Evolutionary conservation across 2,329 filamentous ascomycete genomes (phyloP).

Genomic region (Myriosclerotinia scirpicola): DNA sequence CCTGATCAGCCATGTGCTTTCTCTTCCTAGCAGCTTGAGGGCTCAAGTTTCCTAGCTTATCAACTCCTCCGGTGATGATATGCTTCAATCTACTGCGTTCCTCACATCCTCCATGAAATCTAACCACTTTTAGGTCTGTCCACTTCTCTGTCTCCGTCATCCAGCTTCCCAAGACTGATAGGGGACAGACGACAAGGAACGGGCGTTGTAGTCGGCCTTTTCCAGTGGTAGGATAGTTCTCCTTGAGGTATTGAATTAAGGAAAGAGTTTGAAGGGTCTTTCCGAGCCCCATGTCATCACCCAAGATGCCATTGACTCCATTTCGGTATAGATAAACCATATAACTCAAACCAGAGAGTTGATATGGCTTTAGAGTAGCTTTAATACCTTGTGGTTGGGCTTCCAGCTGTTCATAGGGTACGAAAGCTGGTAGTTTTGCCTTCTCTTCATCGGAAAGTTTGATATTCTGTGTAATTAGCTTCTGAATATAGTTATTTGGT

Average conservation of each 20-base stretch:
- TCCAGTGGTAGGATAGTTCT: constrained; percentile 41
- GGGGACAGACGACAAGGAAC: constrained; percentile 50
- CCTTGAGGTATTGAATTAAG: constrained; percentile 50
- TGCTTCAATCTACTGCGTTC: constrained; percentile 49
- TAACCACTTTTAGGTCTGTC: constrained; percentile 47
- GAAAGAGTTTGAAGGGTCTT: constrained; percentile 52
- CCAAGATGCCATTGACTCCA: constrained; percentile 43
- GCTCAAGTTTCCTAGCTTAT: constrained; percentile 46
- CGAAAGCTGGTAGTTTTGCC: constrained; percentile 28
- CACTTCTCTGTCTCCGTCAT: constrained; percentile 49
- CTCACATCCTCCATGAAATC: constrained; percentile 49
- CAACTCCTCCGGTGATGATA: constrained; percentile 47
- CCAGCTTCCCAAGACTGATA: constrained; percentile 53
- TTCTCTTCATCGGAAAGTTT: constrained; percentile 32
- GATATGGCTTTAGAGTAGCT: constrained; percentile 53
- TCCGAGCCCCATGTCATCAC: constrained; percentile 53
- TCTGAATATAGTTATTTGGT: constrained; percentile 40
- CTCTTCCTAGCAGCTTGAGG: constrained; percentile 35
- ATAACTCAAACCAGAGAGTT: constrained; percentile 51
- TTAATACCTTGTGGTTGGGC: constrained; percentile 43
- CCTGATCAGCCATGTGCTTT: constrained; percentile 26
- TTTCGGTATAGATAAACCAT: constrained; percentile 49
- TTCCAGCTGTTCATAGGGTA: constrained; percentile 37
- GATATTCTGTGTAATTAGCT: constrained; percentile 37
- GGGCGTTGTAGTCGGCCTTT: constrained; percentile 44